Evolutionary conservation across 164 flowering plant species (phyloP).

Genomic region (Piper betle): DNA sequence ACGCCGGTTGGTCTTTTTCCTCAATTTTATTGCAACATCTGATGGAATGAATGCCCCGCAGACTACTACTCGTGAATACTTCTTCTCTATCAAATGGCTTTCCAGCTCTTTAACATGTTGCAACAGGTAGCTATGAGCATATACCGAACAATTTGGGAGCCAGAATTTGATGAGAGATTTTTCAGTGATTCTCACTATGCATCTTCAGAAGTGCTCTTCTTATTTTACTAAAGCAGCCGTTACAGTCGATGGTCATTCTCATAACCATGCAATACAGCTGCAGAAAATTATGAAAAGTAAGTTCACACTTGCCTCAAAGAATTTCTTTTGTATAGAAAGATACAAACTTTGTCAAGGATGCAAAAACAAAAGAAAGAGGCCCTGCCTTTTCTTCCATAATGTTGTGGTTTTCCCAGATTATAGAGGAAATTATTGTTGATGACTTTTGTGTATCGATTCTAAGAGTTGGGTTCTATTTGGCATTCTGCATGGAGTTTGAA

Average conservation of each 20-base stretch:
- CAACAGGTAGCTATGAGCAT: not conserved
- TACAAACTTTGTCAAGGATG: no score
- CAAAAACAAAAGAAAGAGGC: not conserved
- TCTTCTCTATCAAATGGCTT: slow-evolving; percentile 57
- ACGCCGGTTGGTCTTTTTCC: slow-evolving; percentile 67
- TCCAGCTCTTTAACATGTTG: no score
- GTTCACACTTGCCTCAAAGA: not conserved
- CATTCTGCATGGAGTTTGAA: not conserved
- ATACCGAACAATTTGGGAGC: not conserved
- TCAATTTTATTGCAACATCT: slow-evolving; percentile 58
- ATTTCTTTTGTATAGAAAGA: not conserved
- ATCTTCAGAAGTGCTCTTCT: slow-evolving; percentile 53
- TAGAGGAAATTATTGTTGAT: not conserved
- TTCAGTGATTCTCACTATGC: slow-evolving; percentile 35
- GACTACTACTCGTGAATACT: slow-evolving; percentile 32
- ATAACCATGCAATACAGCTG: slow-evolving; percentile 58
- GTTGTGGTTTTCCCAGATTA: slow-evolving; percentile 4
- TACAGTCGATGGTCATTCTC: slow-evolving; percentile 64
- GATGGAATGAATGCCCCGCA: slow-evolving; percentile 56
- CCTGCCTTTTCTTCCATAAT: slow-evolving; percentile 33
- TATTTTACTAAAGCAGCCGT: slow-evolving; percentile 54
- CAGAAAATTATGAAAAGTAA: not conserved
- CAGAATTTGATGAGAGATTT: not conserved
- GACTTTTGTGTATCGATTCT: not conserved
- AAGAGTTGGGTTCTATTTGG: not conserved